Conservation (phyloP, 257 asterid genomes). For the Nicotiana knightiana region DNA sequence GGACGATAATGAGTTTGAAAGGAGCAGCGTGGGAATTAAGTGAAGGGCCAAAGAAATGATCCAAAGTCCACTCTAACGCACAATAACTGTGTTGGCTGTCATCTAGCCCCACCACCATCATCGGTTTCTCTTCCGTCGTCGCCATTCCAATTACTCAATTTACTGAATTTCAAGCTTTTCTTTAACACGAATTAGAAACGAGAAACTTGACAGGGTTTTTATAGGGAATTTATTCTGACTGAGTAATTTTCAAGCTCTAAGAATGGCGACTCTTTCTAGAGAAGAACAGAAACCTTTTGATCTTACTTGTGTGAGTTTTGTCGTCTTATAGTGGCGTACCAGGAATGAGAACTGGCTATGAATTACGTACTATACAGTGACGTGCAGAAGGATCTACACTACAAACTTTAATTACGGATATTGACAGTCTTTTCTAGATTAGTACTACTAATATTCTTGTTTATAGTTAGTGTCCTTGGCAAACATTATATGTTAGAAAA, state of each 20-base stretch:
- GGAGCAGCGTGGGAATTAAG: conserved; percentile 28
- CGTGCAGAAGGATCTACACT: background rate
- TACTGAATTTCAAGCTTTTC: no score
- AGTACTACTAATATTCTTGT: no score
- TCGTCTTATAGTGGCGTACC: background rate
- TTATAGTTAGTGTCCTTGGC: no score
- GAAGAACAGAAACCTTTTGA: no score
- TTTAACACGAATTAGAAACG: no score
- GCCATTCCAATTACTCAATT: background rate
- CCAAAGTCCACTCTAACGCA: conserved; percentile 75
- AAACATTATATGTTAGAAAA: no score
- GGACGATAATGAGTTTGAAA: conserved; percentile 61
- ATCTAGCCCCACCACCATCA: conserved; percentile 75
- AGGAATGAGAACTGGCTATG: background rate
- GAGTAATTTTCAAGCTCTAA: no score
- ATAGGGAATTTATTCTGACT: no score
- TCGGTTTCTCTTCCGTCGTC: conserved; percentile 47
- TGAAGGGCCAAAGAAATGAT: conserved; percentile 50
- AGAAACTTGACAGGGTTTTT: no score
- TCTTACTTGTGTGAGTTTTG: background rate
- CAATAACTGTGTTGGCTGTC: conserved; percentile 75
- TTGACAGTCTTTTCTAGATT: no score
- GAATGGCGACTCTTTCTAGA: no score
- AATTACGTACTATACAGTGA: background rate
- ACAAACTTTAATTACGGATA: no score